Evolutionary conservation across 208 protist species (phyloP), one percentile per base, ranked within the genome.

Genomic region (Paratrypanosoma confusum): DNA sequence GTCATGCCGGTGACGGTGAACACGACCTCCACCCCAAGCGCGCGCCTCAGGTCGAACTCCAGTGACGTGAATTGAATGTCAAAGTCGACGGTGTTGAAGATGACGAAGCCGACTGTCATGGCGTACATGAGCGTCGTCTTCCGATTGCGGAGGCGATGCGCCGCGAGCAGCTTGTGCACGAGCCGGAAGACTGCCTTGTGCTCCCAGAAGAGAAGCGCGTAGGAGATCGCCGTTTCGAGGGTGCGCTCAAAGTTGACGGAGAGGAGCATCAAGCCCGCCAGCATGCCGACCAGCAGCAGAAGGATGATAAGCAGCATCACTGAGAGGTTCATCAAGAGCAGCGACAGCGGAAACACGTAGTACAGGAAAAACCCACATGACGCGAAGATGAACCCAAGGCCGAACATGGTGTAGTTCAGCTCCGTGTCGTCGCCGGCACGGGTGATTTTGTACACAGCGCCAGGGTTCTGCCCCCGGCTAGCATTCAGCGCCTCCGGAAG

Each of bases 91-190:
- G 80, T 77, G 43, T 96, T 74, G 70, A 96, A 97, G 31, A 97
- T 73, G 35, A 97, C 71, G 47, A 97, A 97, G 24, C 69, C 74
- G 8, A 98, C 54, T 6, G 79, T 70, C 0, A 96, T 47, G 1
- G 95, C 54, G 57, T 96, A 98, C 82, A 97, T 96, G 11, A 96
- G 57, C 3, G 95, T 87, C 3, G 95, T 97, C 67, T 97, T 96
- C 16, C 88, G 71, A 53, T 98, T 98, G 36, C 93, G 55, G 24
- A 37, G 13, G 26, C 84, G 77, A 38, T 98, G 95, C 26, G 93
- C 69, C 2, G 78, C 52, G 7, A 98, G 49, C 58, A 91, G 97
- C 55, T 97, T 97, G 5, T 71, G 21, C 13, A 96, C 65, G 6
- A 95, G 39, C 3, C 37, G 27, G 29, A 70, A 65, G 0, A 95